These are phyloP conservation scores for Chenopodium berlandieri DNA, from an alignment of 148 eudicot species.

Conservation along the genomic window DNA sequence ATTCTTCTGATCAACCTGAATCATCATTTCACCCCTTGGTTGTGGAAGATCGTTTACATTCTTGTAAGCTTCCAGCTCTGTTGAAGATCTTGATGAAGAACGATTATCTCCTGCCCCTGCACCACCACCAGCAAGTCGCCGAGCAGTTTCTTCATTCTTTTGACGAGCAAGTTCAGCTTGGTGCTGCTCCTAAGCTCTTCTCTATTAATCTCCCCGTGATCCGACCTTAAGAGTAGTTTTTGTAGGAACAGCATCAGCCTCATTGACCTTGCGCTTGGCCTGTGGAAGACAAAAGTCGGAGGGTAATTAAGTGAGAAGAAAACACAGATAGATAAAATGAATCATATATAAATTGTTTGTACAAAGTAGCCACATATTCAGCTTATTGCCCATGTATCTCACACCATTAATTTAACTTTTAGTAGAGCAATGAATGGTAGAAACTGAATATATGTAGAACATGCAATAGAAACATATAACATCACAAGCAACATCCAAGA, in stretches of 20 bases:
- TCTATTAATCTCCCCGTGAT: slow-evolving; percentile 69
- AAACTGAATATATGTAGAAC: not conserved
- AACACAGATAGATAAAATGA: not conserved
- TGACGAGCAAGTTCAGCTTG: slow-evolving; percentile 95
- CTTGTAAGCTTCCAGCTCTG: slow-evolving; percentile 77
- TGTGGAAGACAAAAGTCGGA: not conserved
- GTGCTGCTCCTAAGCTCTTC: slow-evolving; percentile 84
- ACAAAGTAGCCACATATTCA: not conserved
- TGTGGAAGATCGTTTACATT: slow-evolving; percentile 79
- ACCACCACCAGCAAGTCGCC: slow-evolving; percentile 80
- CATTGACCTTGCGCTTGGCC: slow-evolving; percentile 39
- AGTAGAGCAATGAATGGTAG: not conserved
- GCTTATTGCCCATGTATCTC: not conserved
- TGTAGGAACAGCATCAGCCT: slow-evolving; percentile 35
- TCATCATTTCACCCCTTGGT: slow-evolving; percentile 86
- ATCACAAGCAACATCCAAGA: not conserved
- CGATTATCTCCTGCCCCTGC: slow-evolving; percentile 58
- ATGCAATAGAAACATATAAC: not conserved
- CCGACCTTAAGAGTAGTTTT: slow-evolving; percentile 93
- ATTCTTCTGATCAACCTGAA: slow-evolving; percentile 80
- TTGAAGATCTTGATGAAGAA: slow-evolving; percentile 39
- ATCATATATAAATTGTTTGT: not conserved
- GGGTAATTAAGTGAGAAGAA: not conserved
- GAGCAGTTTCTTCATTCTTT: slow-evolving; percentile 93
- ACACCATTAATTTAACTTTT: not conserved